Base-by-base conservation (phyloP, 495 filamentous ascomycete species). In the Jackrogersella multiformis region DNA sequence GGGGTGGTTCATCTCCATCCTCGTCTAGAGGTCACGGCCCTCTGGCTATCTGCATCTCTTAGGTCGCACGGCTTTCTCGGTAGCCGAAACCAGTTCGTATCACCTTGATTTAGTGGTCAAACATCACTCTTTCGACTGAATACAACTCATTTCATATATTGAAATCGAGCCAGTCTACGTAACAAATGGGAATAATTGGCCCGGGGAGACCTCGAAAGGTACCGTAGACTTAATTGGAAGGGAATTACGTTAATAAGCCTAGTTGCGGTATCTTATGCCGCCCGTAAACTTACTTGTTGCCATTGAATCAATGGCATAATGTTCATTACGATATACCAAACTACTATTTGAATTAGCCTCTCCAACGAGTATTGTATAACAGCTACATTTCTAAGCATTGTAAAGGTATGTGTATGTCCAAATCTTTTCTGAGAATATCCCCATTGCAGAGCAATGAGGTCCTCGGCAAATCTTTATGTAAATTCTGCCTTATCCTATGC, bases 1-100 rank as follows among this genome's bases (percentile, higher is more conserved):
- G 8, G 18, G 21, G 9, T 12, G 28, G 48, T 53, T 41, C 48
- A 49, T 53, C 26, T 51, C 42, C 53, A 24, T 45, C 36, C 36
- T 61, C 13, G 36, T 23, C 24, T 41, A 46, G 46, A 58, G 6
- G 39, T 51, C 38, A 18, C 61, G 42, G 13, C 12, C 49, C 46
- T 46, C 26, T 54, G 61, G 61, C 16, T 65, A 65, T 46, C 61
- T 65, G 52, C 67, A 61, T 61, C 24, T 28, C 34, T 46, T 21
- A 53, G 12, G 61, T 70, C 24, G 18, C 56, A 64, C 67, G 36
- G 38, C 44, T 39, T 46, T 48, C 61, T 61, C 61, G 38, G 67
- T 61, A 70, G 61, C 67, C 61, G 67, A 70, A 44, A 70, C 67
- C 44, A 56, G 36, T 52, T 61, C 42, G 67, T 58, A 32, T 57